Evolutionary conservation across 148 eudicot genomes (phyloP).

Genomic region (Cornus controversa): DNA sequence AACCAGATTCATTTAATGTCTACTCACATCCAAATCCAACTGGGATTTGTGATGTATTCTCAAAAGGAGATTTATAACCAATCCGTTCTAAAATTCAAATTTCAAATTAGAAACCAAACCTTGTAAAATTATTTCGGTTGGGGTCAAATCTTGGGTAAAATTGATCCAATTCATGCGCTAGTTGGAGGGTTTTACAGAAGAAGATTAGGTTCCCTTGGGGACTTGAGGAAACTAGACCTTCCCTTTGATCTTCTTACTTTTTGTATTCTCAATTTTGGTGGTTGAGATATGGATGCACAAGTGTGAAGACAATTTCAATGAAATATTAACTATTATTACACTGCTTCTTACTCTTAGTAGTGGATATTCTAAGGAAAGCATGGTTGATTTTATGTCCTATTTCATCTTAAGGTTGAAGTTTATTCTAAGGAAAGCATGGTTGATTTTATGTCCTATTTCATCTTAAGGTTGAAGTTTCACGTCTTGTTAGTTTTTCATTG

Average conservation of each 20-base stretch:
- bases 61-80: too few relatives aligned
- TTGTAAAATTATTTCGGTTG: not conserved
- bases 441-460: not conserved
- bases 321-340: not conserved
- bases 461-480: conserved; percentile 1
- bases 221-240: too few relatives aligned
- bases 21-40: too few relatives aligned
- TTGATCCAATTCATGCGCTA: too few relatives aligned
- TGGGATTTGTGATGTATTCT: too few relatives aligned
- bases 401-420: too few relatives aligned
- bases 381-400: not conserved
- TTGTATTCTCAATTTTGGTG: not conserved
- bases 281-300: conserved; percentile 5
- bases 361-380: not conserved
- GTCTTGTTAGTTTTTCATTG: conserved; percentile 13
- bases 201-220: not conserved
- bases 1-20: too few relatives aligned
- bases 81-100: too few relatives aligned
- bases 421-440: not conserved
- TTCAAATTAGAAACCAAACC: too few relatives aligned
- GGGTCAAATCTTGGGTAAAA: not conserved
- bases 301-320: not conserved
- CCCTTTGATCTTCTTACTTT: not conserved
- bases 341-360: not conserved
- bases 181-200: not conserved